phyloP scores from a whole-genome alignment of 2,329 filamentous ascomycete species.

The Coniochaeta sp. region DNA sequence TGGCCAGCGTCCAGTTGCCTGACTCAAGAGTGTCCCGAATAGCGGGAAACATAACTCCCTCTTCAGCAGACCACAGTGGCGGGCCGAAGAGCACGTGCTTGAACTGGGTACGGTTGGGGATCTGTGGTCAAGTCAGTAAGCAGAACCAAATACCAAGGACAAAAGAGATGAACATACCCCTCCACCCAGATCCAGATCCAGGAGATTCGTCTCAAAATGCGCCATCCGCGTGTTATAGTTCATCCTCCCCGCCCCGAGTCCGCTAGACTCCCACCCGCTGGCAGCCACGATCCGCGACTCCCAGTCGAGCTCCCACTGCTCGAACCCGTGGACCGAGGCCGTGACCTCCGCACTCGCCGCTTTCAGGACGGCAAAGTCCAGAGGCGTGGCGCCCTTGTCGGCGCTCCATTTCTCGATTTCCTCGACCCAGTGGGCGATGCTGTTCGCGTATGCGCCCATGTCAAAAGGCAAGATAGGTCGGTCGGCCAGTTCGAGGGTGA shows the following conservation, averaged over 20 bases:
- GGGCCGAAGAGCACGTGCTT: constrained; percentile 90
- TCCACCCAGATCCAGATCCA: constrained; percentile 65
- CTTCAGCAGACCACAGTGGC: constrained; percentile 64
- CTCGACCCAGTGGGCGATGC: constrained; percentile 57
- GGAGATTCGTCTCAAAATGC: constrained; percentile 72
- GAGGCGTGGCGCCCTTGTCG: constrained; percentile 35
- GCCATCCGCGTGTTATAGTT: constrained; percentile 75
- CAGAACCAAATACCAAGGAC: not conserved
- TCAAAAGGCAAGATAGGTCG: constrained; percentile 78
- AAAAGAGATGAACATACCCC: constrained; percentile 55
- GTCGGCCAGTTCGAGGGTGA: constrained; percentile 82
- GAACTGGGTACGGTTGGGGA: constrained; percentile 84
- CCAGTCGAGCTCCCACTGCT: constrained; percentile 73
- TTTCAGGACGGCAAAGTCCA: constrained; percentile 53
- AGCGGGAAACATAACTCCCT: constrained; percentile 69
- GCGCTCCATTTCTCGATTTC: constrained; percentile 61
- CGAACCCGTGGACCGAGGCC: constrained; percentile 56
- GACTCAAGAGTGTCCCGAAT: constrained; percentile 73
- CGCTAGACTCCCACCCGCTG: constrained; percentile 69
- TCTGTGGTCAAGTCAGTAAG: constrained; percentile 32
- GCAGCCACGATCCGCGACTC: constrained; percentile 62
- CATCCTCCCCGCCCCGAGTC: constrained; percentile 59
- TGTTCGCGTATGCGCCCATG: constrained; percentile 62
- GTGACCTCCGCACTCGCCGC: constrained; percentile 57
- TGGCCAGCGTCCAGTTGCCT: constrained; percentile 63